Base-by-base conservation (phyloP, 495 filamentous ascomycete species). In the Aspergillus panamensis region DNA sequence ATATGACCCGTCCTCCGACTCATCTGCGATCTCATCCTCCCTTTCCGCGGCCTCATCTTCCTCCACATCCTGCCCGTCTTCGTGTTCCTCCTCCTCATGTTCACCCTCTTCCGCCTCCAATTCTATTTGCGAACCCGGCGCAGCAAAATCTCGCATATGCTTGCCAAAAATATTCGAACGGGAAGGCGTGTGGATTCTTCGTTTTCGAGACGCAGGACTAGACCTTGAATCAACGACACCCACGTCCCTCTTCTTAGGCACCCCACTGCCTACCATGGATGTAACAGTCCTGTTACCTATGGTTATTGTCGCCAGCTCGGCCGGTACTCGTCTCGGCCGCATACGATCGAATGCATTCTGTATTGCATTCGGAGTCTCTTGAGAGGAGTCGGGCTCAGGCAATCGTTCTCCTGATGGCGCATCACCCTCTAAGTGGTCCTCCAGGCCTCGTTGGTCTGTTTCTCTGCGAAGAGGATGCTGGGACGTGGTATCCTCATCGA, bases 261-360 rank as follows among this genome's bases (percentile, higher is more conserved):
- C 35, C 51, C 75, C 72, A 61, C 73, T 80, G 12, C 84, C 84
- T 57, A 88, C 69, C 44, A 81, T 73, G 0, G 82, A 80, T 6
- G 77, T 91, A 19, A 91, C 84, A 0, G 90, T 91, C 39, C 82
- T 84, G 52, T 88, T 81, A 3, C 91, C 93, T 53, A 97, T 88
- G 0, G 91, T 96, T 31, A 97, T 94, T 3, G 90, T 96, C 31
- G 93, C 92, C 49, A 86, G 76, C 66, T 91, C 87, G n/a, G 80
- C 76, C 6, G 82, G 80, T 10, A 77, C 68, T 32, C 89, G 82
- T 62, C 84, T 85, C 1, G 84, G 77, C 2, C 85, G 80, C 82
- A 87, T 87, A 12, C 82, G 77, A 67, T 87, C 82, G 55, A 87
- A 87, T 9, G 85, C 85, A 61, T 78, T 85, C 52, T 84, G 82